Evolutionary conservation across 805 yeast species (phyloP).

Genomic region (Wickerhamiella bombiphila): DNA sequence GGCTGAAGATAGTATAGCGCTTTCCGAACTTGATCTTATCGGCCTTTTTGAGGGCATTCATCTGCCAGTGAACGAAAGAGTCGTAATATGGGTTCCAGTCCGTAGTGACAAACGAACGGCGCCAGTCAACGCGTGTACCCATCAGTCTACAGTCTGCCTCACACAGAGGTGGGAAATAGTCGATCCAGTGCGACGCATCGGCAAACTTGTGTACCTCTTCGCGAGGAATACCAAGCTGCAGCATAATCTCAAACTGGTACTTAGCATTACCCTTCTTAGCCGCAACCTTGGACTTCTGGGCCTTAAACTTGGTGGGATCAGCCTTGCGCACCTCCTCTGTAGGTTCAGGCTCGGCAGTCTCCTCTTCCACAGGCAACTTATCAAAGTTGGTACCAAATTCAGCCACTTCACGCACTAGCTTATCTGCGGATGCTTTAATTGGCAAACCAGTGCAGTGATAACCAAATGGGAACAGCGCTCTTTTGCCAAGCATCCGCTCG

Average conservation of each 20-base stretch:
- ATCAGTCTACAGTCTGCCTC: slow-evolving; percentile 61
- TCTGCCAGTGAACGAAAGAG: slow-evolving; percentile 91
- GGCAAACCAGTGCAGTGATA: slow-evolving; percentile 99
- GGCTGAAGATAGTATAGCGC: slow-evolving; percentile 93
- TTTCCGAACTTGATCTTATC: slow-evolving; percentile 96
- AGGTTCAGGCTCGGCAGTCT: slow-evolving; percentile 21
- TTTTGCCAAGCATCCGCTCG: slow-evolving; percentile 87
- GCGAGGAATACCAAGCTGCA: slow-evolving; percentile 75
- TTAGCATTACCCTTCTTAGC: slow-evolving; percentile 91
- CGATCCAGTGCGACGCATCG: slow-evolving; percentile 82
- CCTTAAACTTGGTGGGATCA: slow-evolving; percentile 81
- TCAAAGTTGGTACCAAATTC: slow-evolving; percentile 70
- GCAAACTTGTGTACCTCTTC: slow-evolving; percentile 81
- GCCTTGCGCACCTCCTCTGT: slow-evolving; percentile 18
- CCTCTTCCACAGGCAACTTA: slow-evolving; percentile 35
- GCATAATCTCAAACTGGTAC: slow-evolving; percentile 92
- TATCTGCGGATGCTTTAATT: slow-evolving; percentile 86
- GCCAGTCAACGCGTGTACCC: slow-evolving; percentile 96
- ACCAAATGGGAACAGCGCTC: slow-evolving; percentile 88
- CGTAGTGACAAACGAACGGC: slow-evolving; percentile 90
- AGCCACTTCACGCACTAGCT: slow-evolving; percentile 83
- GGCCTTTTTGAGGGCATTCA: slow-evolving; percentile 66
- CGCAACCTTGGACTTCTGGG: slow-evolving; percentile 84
- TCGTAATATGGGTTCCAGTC: slow-evolving; percentile 93
- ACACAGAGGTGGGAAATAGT: slow-evolving; percentile 82